Base-by-base conservation (phyloP, 805 yeast genomes). In the Saccharomycopsis vini region DNA sequence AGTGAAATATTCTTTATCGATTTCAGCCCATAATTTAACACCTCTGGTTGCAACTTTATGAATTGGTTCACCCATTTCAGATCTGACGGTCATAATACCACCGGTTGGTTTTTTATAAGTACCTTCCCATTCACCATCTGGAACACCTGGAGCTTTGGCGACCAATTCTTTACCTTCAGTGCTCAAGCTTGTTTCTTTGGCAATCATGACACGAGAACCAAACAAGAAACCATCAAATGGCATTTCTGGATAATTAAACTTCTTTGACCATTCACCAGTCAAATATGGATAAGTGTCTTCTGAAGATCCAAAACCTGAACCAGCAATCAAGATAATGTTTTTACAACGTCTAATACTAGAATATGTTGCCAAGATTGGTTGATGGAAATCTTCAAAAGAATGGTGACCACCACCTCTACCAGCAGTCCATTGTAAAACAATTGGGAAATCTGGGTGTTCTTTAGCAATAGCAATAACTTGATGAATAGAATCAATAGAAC, bases 401-500 rank as follows among this genome's bases (percentile, higher is more conserved):
- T 92, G 99, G 65, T 92, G 99, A 61, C 99, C 99, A 76, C 99
- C 99, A 71, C 97, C 99, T 76, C 99, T 89, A 66, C 99, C 99
- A 75, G 97, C 98, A 48, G 99, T 92, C 99, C 99, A 92, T 72
- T 92, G 98, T 56, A 92, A 69, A 44, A 92, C 90, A 59, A 92
- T 87, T 52, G 98, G 99, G 89, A 92, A 92, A 51, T 64, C 69
- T 54, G 98, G 98, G 68, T 89, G 95, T 40, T 95, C 89, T 61
- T 84, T 86, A 44, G 99, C 98, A 60, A 92, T 92, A 50, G 81
- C 68, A 56, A 92, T 79, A 54, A 79, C 85, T 63, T 84, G 90
- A 52, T 79, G 72, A 58, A 92, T 87, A 36, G 97, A 82, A 55
- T 92, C 98, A 45, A 88, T 74, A 21, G 97, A 87, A 61, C 99